phyloP scores from a whole-genome alignment of 2,329 filamentous ascomycete species.

The Biscogniauxia marginata region DNA sequence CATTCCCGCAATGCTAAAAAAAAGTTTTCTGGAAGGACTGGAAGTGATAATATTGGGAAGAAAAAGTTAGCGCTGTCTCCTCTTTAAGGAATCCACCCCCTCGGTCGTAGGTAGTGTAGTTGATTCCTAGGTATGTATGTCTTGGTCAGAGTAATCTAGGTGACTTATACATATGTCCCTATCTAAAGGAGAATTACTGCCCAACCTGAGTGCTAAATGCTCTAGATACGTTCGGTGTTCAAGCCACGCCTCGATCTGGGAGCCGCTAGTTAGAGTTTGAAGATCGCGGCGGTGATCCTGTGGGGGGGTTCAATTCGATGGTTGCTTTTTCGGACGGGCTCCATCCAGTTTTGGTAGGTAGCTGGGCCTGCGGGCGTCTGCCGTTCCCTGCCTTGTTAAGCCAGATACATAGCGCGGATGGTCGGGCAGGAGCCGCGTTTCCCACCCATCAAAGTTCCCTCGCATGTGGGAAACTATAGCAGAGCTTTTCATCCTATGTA shows the following conservation, averaged over 20 bases:
- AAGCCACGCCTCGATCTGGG: neutral
- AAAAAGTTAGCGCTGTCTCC: neutral
- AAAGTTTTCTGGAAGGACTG: neutral
- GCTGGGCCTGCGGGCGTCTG: no score
- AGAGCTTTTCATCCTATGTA: neutral
- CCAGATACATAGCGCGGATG: neutral
- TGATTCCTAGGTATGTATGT: no score
- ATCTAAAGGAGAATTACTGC: neutral
- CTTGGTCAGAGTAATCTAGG: neutral
- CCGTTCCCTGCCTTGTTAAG: neutral
- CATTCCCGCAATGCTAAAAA: neutral
- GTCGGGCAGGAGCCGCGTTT: neutral
- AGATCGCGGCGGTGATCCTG: neutral
- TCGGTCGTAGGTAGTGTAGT: no score
- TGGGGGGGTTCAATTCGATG: neutral
- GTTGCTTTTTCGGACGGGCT: no score
- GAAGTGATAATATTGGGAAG: neutral
- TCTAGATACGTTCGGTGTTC: neutral
- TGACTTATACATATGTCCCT: neutral
- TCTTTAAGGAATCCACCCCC: no score
- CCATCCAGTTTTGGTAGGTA: no score
- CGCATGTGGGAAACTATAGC: neutral
- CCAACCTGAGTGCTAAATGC: neutral
- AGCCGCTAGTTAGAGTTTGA: neutral
- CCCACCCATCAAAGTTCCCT: neutral